phyloP scores from a whole-genome alignment of 352 stramenopile genomes.

The Phytophthora fragariae region DNA sequence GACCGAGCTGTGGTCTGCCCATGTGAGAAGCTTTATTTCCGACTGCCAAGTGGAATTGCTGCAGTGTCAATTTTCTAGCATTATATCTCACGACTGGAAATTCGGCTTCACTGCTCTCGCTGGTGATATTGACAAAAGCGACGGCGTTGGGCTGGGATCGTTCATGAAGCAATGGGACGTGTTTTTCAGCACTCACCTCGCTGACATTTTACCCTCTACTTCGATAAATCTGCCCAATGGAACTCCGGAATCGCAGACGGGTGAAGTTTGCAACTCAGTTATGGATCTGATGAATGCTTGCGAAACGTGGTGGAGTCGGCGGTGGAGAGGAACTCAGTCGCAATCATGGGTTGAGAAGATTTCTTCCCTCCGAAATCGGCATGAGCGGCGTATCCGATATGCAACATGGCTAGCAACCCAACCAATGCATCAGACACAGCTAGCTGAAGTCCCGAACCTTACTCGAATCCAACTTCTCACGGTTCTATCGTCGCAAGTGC shows the following conservation, averaged over 20 bases:
- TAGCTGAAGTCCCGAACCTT: slow-evolving; percentile 9
- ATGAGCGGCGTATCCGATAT: slow-evolving; percentile 52
- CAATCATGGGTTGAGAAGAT: slow-evolving; percentile 21
- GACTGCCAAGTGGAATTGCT: slow-evolving; percentile 38
- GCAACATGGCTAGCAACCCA: slow-evolving; percentile 41
- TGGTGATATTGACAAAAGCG: background rate
- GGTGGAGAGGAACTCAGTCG: slow-evolving; percentile 27
- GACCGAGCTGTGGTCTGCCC: slow-evolving; percentile 21
- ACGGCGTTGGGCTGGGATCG: slow-evolving; percentile 1
- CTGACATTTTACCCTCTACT: slow-evolving; percentile 46
- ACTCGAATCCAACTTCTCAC: slow-evolving; percentile 49
- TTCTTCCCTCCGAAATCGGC: slow-evolving; percentile 22
- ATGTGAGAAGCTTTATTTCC: slow-evolving; percentile 35
- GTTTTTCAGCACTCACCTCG: slow-evolving; percentile 43
- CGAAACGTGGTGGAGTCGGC: slow-evolving; percentile 23
- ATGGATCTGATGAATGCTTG: slow-evolving; percentile 30
- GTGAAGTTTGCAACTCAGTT: slow-evolving; percentile 24
- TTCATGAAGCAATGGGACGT: slow-evolving; percentile 37
- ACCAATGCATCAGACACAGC: background rate
- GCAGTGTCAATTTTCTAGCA: slow-evolving; percentile 34
- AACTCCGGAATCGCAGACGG: slow-evolving; percentile 7
- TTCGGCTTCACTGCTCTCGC: slow-evolving; percentile 36
- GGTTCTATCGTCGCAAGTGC: slow-evolving; percentile 50
- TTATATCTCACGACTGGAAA: slow-evolving; percentile 58
- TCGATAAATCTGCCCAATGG: slow-evolving; percentile 12